Percentiles rank a stretch among this genome's conserved stretches.
Evolutionary conservation across 768 basidiomycete genomes (phyloP).

Genomic region (Amanita molliuscula): DNA sequence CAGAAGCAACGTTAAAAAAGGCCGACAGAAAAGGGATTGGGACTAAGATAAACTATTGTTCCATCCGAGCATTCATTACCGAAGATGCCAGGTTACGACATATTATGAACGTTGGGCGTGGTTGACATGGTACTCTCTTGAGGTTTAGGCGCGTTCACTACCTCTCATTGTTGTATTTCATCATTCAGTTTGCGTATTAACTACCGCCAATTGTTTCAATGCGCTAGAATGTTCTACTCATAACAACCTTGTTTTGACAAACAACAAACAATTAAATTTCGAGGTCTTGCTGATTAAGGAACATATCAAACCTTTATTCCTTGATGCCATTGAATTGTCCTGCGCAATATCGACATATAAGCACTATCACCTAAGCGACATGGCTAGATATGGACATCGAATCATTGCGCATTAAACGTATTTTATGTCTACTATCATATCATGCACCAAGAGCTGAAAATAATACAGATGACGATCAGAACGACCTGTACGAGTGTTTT

Average conservation of each 20-base stretch:
- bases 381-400: too few relatives aligned
- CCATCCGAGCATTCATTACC: neutral
- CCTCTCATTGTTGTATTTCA: neutral
- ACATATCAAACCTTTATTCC: neutral
- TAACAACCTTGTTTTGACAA: neutral
- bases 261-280: neutral
- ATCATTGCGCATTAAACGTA: too few relatives aligned
- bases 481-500: too few relatives aligned
- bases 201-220: neutral
- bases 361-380: neutral
- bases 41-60: neutral
- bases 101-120: neutral
- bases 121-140: neutral
- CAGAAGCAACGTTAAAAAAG: conserved; percentile 40
- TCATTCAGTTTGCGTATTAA: neutral
- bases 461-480: too few relatives aligned
- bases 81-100: neutral
- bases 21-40: conserved; percentile 13
- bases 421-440: too few relatives aligned
- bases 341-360: neutral
- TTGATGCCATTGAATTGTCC: neutral
- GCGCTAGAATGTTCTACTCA: neutral
- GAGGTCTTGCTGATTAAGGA: neutral
- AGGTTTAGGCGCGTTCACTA: neutral
- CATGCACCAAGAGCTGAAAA: too few relatives aligned